These are phyloP conservation scores for Ocimum tenuiflorum DNA, from an alignment of 257 asterid genomes.

Conservation along the genomic window DNA sequence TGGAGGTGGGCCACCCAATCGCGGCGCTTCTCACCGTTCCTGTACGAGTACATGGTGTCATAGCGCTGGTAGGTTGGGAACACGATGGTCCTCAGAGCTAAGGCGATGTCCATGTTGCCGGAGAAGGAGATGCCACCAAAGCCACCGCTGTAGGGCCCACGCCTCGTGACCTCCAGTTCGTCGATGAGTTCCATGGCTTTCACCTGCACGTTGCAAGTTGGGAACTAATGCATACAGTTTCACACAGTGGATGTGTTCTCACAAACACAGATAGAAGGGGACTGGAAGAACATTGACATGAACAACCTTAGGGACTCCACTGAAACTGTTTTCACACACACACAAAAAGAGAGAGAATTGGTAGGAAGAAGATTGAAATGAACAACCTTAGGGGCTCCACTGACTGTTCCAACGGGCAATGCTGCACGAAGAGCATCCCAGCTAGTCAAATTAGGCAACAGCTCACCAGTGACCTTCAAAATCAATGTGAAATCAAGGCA, in stretches of 20 bases:
- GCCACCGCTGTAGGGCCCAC: constrained; percentile 98
- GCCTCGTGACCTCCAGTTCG: constrained; percentile 69
- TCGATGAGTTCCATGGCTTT: constrained; percentile 98
- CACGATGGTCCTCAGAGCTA: constrained; percentile 84
- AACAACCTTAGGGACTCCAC: constrained; percentile 99
- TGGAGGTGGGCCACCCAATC: constrained; percentile 96
- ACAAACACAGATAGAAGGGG: not conserved
- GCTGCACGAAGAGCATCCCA: constrained; percentile 99
- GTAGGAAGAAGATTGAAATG: constrained; percentile 12
- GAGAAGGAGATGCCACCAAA: constrained; percentile 90
- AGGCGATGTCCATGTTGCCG: constrained; percentile 92
- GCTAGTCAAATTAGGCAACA: constrained; percentile 61
- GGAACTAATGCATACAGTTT: not conserved
- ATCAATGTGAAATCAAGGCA: constrained; percentile 8
- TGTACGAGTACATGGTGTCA: constrained; percentile 80
- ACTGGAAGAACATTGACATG: constrained; percentile 10
- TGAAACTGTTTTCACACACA: constrained; percentile 45
- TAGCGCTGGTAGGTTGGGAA: constrained; percentile 64
- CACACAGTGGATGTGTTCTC: not conserved
- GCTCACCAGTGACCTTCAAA: constrained; percentile 80
- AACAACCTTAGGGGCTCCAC: constrained; percentile 98
- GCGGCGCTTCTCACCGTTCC: constrained; percentile 40
- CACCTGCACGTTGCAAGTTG: constrained; percentile 41
- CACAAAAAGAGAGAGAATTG: not conserved
- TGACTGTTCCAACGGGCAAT: constrained; percentile 97